phyloP scores from a whole-genome alignment of 2,329 filamentous ascomycete species.

The Trichoderma aggressivum region DNA sequence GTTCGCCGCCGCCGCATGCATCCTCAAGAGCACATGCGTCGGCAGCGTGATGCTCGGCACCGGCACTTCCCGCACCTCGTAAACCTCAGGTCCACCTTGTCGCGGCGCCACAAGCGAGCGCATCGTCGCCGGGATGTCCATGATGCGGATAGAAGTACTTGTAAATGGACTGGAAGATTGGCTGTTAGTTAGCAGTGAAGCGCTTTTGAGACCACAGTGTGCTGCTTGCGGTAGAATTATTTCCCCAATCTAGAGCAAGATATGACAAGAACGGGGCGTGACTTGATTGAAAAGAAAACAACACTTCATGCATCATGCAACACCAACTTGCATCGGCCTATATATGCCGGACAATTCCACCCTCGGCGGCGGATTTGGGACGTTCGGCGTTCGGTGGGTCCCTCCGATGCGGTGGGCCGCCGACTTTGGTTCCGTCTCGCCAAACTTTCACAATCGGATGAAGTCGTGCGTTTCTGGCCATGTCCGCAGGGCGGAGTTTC shows the following conservation, averaged over 20 bases:
- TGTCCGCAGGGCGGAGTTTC: not conserved
- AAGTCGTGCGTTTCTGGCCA: not conserved
- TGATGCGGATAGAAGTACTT: slow-evolving; percentile 16
- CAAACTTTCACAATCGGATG: not conserved
- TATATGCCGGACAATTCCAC: not conserved
- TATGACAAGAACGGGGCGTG: not conserved
- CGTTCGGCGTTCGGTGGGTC: slow-evolving; percentile 13
- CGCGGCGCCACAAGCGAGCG: slow-evolving; percentile 42
- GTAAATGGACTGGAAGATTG: not conserved
- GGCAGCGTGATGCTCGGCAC: slow-evolving; percentile 42
- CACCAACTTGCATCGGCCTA: not conserved
- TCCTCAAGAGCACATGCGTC: slow-evolving; percentile 42
- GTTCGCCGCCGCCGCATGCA: slow-evolving; percentile 37
- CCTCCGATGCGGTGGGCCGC: slow-evolving; percentile 6
- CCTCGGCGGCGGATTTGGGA: slow-evolving; percentile 7
- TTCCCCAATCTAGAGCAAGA: not conserved
- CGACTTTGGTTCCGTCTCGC: not conserved
- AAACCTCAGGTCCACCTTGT: slow-evolving; percentile 37
- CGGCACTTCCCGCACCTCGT: slow-evolving; percentile 41
- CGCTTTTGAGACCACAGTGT: not conserved
- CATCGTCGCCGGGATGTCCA: slow-evolving; percentile 40
- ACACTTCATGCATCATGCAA: not conserved
- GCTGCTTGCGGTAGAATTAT: not conserved
- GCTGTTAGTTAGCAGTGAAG: not conserved
- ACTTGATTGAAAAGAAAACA: not conserved